These are phyloP conservation scores for Boletus patriciae DNA, from an alignment of 768 basidiomycete genomes.

Conservation along the genomic window DNA sequence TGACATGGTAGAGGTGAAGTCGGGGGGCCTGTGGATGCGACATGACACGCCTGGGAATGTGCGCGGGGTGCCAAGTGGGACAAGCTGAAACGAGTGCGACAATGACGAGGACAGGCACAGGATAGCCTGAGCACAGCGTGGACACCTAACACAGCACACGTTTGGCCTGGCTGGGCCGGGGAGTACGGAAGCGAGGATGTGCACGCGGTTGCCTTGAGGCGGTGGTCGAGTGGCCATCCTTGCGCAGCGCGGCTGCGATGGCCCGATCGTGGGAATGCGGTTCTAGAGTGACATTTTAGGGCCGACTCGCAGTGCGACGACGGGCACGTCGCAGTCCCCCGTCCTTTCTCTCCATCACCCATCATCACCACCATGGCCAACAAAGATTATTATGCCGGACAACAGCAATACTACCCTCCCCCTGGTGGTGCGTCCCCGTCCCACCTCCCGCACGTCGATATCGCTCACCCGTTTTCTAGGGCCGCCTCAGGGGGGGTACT, in stretches of 20 bases:
- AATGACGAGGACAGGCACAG: not conserved
- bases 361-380: constrained; percentile 54
- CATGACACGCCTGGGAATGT: constrained; percentile 23
- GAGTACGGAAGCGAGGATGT: not conserved
- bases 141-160: constrained; percentile 5
- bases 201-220: constrained; percentile 26
- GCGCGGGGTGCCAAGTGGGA: constrained; percentile 4
- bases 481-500: constrained; percentile 66
- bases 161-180: not conserved
- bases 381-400: constrained; percentile 67
- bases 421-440: constrained; percentile 45
- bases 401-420: constrained; percentile 57
- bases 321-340: constrained; percentile 10
- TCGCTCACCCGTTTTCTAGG: constrained; percentile 44
- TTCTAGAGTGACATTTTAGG: constrained; percentile 27
- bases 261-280: constrained; percentile 23
- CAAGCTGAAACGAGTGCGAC: not conserved
- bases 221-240: not conserved
- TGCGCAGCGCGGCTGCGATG: not conserved
- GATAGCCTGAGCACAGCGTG: constrained; percentile 8
- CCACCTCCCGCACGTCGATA: not conserved
- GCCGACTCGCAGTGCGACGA: constrained; percentile 9
- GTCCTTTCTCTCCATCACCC: constrained; percentile 18
- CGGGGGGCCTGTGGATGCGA: not conserved
- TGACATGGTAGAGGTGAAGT: not conserved